phyloP scores from a whole-genome alignment of 345 rosid genomes.

The Eucalyptus tenuipes region DNA sequence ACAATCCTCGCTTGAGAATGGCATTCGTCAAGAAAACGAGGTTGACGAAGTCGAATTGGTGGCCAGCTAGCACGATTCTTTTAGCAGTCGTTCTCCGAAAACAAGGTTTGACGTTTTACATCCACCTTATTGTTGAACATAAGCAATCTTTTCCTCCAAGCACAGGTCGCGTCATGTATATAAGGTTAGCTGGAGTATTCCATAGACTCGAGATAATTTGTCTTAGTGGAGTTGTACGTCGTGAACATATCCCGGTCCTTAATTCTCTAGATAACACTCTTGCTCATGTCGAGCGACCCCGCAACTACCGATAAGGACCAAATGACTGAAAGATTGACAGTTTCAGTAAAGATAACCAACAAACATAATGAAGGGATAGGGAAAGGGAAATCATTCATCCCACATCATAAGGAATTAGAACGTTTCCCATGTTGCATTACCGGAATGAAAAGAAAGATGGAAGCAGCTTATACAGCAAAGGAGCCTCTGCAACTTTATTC shows the following conservation, averaged over 20 bases:
- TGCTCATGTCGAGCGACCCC: neutral
- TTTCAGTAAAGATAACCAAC: neutral
- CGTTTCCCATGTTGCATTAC: neutral
- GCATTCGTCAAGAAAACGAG: neutral
- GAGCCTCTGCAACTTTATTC: neutral
- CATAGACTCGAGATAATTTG: neutral
- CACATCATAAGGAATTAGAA: neutral
- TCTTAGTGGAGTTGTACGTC: neutral
- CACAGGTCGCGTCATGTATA: neutral
- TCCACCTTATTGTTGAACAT: neutral
- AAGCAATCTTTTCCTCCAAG: neutral
- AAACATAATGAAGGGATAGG: neutral
- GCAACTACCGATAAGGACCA: neutral
- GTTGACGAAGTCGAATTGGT: neutral
- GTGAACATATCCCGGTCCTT: neutral
- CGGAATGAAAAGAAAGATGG: neutral
- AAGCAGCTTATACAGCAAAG: neutral
- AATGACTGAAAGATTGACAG: neutral
- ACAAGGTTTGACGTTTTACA: neutral
- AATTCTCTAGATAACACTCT: neutral
- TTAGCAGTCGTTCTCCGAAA: neutral
- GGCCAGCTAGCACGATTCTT: neutral
- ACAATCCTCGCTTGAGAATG: neutral
- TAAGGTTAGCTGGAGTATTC: neutral
- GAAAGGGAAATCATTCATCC: neutral